These are phyloP conservation scores for Backusella parvicylindrica DNA, from an alignment of 192 early-diverging fungal genomes.

Conservation along the genomic window DNA sequence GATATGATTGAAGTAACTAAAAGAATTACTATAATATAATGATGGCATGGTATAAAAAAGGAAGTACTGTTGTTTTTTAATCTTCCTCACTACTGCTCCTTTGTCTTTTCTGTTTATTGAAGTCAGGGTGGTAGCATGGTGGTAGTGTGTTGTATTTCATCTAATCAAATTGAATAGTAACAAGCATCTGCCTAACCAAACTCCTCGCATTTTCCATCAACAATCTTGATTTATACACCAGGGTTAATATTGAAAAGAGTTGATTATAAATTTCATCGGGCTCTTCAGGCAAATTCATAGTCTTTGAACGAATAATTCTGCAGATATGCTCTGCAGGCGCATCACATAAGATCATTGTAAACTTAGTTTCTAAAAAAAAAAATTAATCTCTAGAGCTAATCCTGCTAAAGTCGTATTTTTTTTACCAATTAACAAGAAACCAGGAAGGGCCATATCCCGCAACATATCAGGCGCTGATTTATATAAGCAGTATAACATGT, in stretches of 20 bases:
- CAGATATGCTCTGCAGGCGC: background rate
- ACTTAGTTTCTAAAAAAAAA: background rate
- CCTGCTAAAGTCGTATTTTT: background rate
- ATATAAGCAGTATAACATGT: background rate
- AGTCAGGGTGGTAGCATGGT: background rate
- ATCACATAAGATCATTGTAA: slow-evolving; percentile 3
- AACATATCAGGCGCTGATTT: background rate
- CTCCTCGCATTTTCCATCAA: background rate
- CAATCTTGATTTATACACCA: background rate
- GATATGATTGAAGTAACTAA: background rate
- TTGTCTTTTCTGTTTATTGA: background rate
- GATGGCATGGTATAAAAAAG: background rate
- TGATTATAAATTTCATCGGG: background rate
- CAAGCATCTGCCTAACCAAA: background rate
- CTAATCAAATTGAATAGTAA: background rate
- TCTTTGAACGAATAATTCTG: background rate
- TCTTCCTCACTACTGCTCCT: background rate
- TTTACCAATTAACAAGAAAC: background rate
- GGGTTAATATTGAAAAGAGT: background rate
- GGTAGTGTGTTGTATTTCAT: background rate
- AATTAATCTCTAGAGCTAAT: background rate
- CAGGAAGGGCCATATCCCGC: background rate
- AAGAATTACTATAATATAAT: background rate
- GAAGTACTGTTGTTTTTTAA: background rate
- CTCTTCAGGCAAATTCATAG: background rate